Conservation (phyloP, 1,139 yeast genomes). For the Blastobotrys malaysiensis region DNA sequence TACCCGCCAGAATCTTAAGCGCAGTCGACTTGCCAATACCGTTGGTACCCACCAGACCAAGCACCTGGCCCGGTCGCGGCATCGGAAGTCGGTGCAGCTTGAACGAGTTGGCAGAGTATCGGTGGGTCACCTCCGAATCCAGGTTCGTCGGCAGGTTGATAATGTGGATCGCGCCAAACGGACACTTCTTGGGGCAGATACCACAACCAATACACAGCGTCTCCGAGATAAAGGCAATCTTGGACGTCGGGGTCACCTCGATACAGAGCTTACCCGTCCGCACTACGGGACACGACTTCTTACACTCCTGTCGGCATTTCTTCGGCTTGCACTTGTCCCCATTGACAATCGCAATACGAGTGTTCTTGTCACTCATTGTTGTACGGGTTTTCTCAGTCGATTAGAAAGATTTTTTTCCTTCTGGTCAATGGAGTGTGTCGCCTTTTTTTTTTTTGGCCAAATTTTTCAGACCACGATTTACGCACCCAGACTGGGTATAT, state of each 20-base stretch:
- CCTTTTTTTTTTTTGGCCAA: conserved; percentile 1
- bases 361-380: conserved; percentile 4
- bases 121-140: conserved; percentile 87
- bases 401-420: not conserved
- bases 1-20: conserved; percentile 93
- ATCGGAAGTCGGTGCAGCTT: conserved; percentile 95
- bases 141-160: conserved; percentile 94
- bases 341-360: conserved; percentile 77
- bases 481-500: not conserved
- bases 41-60: conserved; percentile 96
- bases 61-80: conserved; percentile 98
- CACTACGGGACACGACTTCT: conserved; percentile 94
- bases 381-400: not conserved
- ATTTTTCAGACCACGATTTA: conserved; percentile 4
- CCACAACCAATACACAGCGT: conserved; percentile 97
- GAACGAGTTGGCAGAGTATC: conserved; percentile 97
- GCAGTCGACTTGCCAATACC: conserved; percentile 99
- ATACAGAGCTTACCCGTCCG: conserved; percentile 96
- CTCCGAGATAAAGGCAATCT: conserved; percentile 95
- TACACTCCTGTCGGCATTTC: conserved; percentile 97
- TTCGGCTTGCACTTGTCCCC: conserved; percentile 95
- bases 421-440: not conserved
- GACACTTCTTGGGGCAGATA: conserved; percentile 98
- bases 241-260: conserved; percentile 85
- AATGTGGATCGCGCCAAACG: conserved; percentile 92